Conservation (phyloP, 2,329 filamentous ascomycete species). For the Ceratocystis papillata region DNA sequence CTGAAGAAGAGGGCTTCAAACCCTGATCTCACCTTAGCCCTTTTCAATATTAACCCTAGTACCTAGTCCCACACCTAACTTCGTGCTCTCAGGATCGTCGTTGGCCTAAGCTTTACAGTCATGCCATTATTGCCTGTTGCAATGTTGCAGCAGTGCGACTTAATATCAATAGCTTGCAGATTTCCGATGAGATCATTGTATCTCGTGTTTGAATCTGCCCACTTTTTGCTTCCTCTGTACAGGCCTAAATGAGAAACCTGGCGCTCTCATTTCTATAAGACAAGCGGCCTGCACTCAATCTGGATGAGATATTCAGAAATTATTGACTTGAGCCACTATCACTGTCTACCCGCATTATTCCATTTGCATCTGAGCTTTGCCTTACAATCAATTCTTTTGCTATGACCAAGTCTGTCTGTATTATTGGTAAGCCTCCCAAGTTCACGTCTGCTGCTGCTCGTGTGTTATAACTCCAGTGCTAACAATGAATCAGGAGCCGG, state of each 20-base stretch:
- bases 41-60: not conserved
- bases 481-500: constrained; percentile 46
- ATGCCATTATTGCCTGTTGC: constrained; percentile 12
- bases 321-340: not conserved
- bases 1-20: not conserved
- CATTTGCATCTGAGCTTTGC: not conserved
- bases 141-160: constrained; percentile 5
- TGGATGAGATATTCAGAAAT: constrained; percentile 5
- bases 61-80: not conserved
- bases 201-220: constrained; percentile 12
- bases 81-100: not conserved
- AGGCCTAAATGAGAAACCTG: not conserved
- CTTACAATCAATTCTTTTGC: not conserved
- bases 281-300: not conserved
- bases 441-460: not conserved
- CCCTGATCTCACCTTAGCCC: not conserved
- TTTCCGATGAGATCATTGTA: not conserved
- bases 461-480: not conserved
- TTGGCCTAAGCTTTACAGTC: not conserved
- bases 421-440: constrained; percentile 32
- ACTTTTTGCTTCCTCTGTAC: not conserved
- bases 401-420: constrained; percentile 36
- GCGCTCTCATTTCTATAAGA: constrained; percentile 6
- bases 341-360: not conserved
- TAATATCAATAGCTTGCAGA: not conserved